These are phyloP conservation scores for Coniella vitis DNA, from an alignment of 2,329 filamentous ascomycete species.

Conservation along the genomic window DNA sequence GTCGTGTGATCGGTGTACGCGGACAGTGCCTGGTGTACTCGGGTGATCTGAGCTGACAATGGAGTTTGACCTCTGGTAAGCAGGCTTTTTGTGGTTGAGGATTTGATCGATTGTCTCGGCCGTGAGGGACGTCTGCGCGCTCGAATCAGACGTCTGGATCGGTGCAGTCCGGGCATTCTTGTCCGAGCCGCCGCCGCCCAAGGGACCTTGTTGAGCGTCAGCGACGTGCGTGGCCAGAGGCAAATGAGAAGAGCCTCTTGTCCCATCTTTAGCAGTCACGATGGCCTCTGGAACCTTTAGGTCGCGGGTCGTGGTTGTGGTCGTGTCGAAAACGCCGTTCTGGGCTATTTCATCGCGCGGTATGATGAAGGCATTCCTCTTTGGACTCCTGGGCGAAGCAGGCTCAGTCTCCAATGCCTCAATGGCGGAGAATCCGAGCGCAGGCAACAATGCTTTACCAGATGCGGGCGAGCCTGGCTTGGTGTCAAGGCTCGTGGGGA, in stretches of 20 bases:
- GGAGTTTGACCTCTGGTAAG: slow-evolving; percentile 32
- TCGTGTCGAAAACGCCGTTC: slow-evolving; percentile 14
- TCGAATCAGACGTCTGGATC: slow-evolving; percentile 55
- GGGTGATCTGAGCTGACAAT: slow-evolving; percentile 19
- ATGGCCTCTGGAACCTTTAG: slow-evolving; percentile 31
- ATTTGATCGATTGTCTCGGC: slow-evolving; percentile 73
- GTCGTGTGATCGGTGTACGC: slow-evolving; percentile 42
- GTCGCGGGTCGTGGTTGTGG: slow-evolving; percentile 40
- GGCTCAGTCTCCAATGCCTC: slow-evolving; percentile 41
- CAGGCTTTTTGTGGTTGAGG: slow-evolving; percentile 46
- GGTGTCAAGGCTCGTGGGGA: too few relatives aligned
- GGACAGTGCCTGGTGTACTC: slow-evolving; percentile 30
- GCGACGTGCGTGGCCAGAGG: too few relatives aligned
- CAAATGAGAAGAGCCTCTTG: slow-evolving; percentile 44
- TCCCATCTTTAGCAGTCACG: slow-evolving; percentile 59
- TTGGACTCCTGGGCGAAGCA: slow-evolving; percentile 41
- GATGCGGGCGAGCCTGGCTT: slow-evolving; percentile 29
- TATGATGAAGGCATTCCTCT: slow-evolving; percentile 50
- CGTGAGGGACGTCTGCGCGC: slow-evolving; percentile 79
- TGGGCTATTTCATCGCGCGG: slow-evolving; percentile 34
- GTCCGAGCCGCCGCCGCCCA: slow-evolving; percentile 48
- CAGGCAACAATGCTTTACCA: slow-evolving; percentile 16
- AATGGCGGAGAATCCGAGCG: slow-evolving; percentile 37
- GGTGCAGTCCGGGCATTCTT: slow-evolving; percentile 32
- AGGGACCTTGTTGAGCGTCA: too few relatives aligned